phyloP scores from a whole-genome alignment of 176 grass and related monocot species.

The Hsuehochloa calcarea region DNA sequence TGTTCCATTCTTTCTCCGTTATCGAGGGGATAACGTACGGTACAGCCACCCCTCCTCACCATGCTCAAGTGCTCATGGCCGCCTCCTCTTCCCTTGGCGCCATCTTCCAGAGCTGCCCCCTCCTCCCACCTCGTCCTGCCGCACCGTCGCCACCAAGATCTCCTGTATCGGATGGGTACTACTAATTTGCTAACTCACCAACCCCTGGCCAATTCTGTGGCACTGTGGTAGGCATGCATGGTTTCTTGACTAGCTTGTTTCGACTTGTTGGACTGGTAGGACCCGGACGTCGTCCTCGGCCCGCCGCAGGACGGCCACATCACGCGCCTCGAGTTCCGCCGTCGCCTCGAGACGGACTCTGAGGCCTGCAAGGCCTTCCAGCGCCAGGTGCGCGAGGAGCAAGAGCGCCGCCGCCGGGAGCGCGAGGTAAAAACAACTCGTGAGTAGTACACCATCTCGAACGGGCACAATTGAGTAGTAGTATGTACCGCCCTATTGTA shows the following conservation, averaged over 20 bases:
- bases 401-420: slow-evolving; percentile 56
- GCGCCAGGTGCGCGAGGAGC: slow-evolving; percentile 73
- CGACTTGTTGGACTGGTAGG: slow-evolving; percentile 27
- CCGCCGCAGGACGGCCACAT: slow-evolving; percentile 73
- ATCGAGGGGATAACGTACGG: slow-evolving; percentile 14
- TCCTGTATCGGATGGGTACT: slow-evolving; percentile 66
- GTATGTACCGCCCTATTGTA: too few species aligned
- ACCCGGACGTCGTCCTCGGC: slow-evolving; percentile 75
- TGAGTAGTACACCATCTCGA: too few species aligned
- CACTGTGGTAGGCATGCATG: too few species aligned
- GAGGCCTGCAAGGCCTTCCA: slow-evolving; percentile 60
- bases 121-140: neutral
- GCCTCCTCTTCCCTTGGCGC: slow-evolving; percentile 26
- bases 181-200: neutral
- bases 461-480: too few species aligned
- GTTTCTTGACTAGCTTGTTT: neutral
- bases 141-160: slow-evolving; percentile 46
- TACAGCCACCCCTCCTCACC: neutral
- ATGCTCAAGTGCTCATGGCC: slow-evolving; percentile 7
- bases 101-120: slow-evolving; percentile 24
- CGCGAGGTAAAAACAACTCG: slow-evolving; percentile 46
- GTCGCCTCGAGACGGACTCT: slow-evolving; percentile 67
- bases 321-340: slow-evolving; percentile 65
- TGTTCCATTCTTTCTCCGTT: neutral
- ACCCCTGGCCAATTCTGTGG: too few species aligned